Percentiles rank a stretch among this genome's conserved stretches.
Evolutionary conservation across 257 asterid genomes (phyloP).

Genomic region (Scutellaria minor): DNA sequence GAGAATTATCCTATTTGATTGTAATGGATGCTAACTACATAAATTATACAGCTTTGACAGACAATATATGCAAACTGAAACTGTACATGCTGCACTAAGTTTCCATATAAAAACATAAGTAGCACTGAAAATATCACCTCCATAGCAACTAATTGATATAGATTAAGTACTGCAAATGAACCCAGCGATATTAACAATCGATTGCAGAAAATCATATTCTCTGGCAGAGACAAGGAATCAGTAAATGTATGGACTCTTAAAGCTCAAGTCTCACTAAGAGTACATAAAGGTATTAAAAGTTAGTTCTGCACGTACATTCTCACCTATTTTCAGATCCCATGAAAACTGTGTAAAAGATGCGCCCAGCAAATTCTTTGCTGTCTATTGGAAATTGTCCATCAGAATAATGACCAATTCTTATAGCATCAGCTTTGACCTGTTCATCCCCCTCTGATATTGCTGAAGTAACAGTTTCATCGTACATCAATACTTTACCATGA

Average conservation of each 20-base stretch:
- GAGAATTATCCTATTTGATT: too few relatives aligned
- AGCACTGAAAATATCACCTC: neutral
- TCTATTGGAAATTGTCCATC: slow-evolving; percentile 82
- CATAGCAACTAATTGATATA: slow-evolving; percentile 18
- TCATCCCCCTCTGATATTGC: slow-evolving; percentile 79
- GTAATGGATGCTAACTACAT: neutral
- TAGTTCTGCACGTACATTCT: slow-evolving; percentile 26
- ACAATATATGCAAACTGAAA: neutral
- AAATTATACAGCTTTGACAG: slow-evolving; percentile 3
- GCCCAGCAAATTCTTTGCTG: slow-evolving; percentile 89
- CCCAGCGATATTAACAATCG: neutral
- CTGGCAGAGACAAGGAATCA: neutral
- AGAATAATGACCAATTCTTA: slow-evolving; percentile 78
- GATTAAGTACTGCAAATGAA: slow-evolving; percentile 12
- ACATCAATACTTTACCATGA: slow-evolving; percentile 19
- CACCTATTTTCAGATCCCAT: slow-evolving; percentile 97
- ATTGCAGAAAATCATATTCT: neutral
- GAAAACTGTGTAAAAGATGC: slow-evolving; percentile 88
- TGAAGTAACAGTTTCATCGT: slow-evolving; percentile 43
- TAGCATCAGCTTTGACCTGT: slow-evolving; percentile 91
- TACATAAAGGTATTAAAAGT: neutral
- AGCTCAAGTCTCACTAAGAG: slow-evolving; percentile 3
- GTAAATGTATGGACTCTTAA: neutral
- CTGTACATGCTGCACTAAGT: slow-evolving; percentile 15
- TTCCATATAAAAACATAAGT: neutral